Base-by-base conservation (phyloP, 306 rosid genomes). In the Abrus precatorius region DNA sequence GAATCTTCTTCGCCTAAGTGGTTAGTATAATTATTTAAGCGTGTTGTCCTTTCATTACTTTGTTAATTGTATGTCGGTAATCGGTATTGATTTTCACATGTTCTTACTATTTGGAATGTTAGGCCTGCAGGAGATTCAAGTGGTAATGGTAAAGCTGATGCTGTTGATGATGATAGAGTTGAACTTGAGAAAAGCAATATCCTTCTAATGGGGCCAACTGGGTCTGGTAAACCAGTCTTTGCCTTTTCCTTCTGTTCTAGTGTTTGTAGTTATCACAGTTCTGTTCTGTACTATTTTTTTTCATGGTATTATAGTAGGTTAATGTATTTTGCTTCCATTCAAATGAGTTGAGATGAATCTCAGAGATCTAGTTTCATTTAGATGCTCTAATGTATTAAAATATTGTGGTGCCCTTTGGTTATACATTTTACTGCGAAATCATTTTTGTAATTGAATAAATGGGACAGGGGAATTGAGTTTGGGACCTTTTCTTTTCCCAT, bases 171-270 rank as follows among this genome's bases (percentile, higher is more conserved):
- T 11, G 97, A 96, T 73, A 85, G 84, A 85, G 97, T 96, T 83
- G 99, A 96, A 76, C 94, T 96, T 79, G 99, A 93, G 89, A 96
- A 93, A 83, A 96, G 98, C 80, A 96, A 96, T 86, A 96, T 96
- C 70, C 99, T 96, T 79, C 83, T 96, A 44, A 88, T 93, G 98
- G 99, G 99, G 57, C 99, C 99, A 74, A 96, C 99, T 38, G 99
- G 99, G 77, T 96, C 98, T 89, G 99, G 99, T 96, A 89, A 89
- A 72, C 64, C 68, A 52, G 50, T 71, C 64, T 66, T 74, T 70
- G 55, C 79, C 76, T 70, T 76, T 45, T 64, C 44, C 28, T 43
- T 53, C 61, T 13, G 55, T 65, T 13, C n/a, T 3, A 43, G 57
- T 75, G 20, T 56, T 5, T 36, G 3, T 13, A 40, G 20, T 33